Percentiles rank a stretch among this genome's conserved stretches.
phyloP scores from a whole-genome alignment of 2,329 filamentous ascomycete genomes.

The Rhynchosporium agropyri region DNA sequence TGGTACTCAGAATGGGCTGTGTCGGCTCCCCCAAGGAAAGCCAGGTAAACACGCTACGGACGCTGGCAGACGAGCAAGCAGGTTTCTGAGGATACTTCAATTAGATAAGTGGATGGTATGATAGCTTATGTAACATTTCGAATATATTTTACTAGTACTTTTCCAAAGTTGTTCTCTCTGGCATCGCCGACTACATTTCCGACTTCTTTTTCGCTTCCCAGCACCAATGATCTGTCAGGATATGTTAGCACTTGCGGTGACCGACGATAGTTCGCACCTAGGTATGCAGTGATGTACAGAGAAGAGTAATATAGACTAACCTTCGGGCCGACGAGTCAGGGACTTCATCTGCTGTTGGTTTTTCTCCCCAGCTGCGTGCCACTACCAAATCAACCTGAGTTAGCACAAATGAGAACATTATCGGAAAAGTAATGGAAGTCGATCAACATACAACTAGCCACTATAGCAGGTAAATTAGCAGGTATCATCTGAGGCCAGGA shows the following conservation, averaged over 20 bases:
- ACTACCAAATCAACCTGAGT: not conserved
- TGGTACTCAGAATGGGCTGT: constrained; percentile 15
- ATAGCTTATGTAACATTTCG: too few relatives aligned
- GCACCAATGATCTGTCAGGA: not conserved
- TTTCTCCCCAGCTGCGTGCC: constrained; percentile 5
- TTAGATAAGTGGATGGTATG: too few relatives aligned
- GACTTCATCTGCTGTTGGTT: constrained; percentile 3
- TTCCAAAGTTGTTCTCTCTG: too few relatives aligned
- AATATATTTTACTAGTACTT: too few relatives aligned
- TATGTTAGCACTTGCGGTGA: not conserved
- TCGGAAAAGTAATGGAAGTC: not conserved
- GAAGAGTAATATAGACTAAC: not conserved
- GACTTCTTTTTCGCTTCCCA: not conserved
- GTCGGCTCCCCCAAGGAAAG: constrained; percentile 5
- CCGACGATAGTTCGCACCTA: not conserved
- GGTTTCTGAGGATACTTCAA: too few relatives aligned
- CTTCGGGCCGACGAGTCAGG: not conserved
- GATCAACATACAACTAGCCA: constrained; percentile 1
- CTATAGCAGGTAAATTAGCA: not conserved
- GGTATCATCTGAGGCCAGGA: not conserved
- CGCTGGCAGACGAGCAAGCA: not conserved
- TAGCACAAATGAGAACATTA: not conserved
- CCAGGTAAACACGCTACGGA: not conserved
- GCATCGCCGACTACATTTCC: not conserved
- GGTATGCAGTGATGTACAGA: not conserved